A percentile compares a stretch with the other conserved stretches of the same genome.
Conservation (phyloP, 345 rosid species). For the Salix dunnii region DNA sequence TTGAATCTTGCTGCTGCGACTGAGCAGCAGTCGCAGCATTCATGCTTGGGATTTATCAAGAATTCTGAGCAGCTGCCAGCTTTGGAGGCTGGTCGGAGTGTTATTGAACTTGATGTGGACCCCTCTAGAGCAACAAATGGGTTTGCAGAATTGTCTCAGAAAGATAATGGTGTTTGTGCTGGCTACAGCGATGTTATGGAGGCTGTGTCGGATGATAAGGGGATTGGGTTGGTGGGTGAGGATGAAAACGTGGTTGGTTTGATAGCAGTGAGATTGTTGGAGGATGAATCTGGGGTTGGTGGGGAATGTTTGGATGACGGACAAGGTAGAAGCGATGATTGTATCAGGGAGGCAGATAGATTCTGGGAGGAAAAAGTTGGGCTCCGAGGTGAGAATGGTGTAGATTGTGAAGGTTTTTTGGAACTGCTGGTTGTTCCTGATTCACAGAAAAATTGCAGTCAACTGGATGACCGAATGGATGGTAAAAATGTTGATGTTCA, state of each 20-base stretch:
- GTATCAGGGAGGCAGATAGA: slow-evolving; percentile 6
- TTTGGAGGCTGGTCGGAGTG: slow-evolving; percentile 15
- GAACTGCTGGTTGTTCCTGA: slow-evolving; percentile 13
- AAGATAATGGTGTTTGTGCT: slow-evolving; percentile 19
- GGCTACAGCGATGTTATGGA: slow-evolving; percentile 6
- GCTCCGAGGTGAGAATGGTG: slow-evolving; percentile 2
- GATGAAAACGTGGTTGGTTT: slow-evolving; percentile 7
- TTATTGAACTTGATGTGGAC: slow-evolving; percentile 24
- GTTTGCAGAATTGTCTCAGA: slow-evolving; percentile 9
- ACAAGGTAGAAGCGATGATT: slow-evolving; percentile 7
- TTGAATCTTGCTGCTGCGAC: slow-evolving; percentile 13
- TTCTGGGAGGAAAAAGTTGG: slow-evolving; percentile 18
- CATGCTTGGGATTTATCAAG: slow-evolving; percentile 17
- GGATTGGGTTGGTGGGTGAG: neutral
- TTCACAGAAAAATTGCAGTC: neutral
- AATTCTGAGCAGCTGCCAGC: slow-evolving; percentile 14
- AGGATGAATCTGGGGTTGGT: slow-evolving; percentile 1
- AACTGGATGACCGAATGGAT: slow-evolving; percentile 10
- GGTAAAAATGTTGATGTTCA: neutral
- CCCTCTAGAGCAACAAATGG: slow-evolving; percentile 20
- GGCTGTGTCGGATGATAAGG: neutral
- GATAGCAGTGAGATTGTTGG: slow-evolving; percentile 3
- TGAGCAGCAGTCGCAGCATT: slow-evolving; percentile 25
- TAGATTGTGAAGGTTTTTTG: slow-evolving; percentile 12
- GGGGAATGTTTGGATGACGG: slow-evolving; percentile 6